Conservation (phyloP, 495 filamentous ascomycete species). For the Glutinoglossum americanum region DNA sequence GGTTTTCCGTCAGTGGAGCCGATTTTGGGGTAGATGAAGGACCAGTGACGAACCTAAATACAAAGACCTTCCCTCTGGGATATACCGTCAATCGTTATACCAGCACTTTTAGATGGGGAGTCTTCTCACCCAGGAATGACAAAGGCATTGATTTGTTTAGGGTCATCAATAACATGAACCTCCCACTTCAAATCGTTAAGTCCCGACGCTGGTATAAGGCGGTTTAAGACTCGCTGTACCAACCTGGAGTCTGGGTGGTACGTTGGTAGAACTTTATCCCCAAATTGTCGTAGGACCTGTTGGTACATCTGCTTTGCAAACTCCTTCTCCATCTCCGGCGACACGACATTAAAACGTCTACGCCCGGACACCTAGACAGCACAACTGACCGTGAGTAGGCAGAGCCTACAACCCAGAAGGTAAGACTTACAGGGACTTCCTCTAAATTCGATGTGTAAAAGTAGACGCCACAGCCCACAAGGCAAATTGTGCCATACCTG, state of each 20-base stretch:
- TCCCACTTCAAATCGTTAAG: constrained; percentile 51
- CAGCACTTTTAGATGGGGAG: background rate
- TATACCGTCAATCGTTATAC: background rate
- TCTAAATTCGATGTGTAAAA: constrained; percentile 61
- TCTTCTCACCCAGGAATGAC: constrained; percentile 50
- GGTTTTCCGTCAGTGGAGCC: background rate
- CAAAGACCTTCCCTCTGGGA: constrained; percentile 66
- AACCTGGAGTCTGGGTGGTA: constrained; percentile 26
- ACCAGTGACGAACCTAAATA: constrained; percentile 37
- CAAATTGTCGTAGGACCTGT: constrained; percentile 26
- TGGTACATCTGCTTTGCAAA: constrained; percentile 31
- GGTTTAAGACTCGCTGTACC: constrained; percentile 47
- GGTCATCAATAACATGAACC: constrained; percentile 62
- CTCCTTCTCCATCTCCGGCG: constrained; percentile 28
- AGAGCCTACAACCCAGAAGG: background rate
- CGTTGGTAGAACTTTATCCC: constrained; percentile 26
- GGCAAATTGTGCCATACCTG: constrained; percentile 11
- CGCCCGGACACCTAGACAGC: constrained; percentile 38
- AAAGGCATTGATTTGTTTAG: constrained; percentile 51
- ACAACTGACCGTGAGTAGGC: background rate
- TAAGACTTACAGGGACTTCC: constrained; percentile 37
- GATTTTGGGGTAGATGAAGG: background rate
- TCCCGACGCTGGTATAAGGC: constrained; percentile 47
- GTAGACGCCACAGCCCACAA: constrained; percentile 16
- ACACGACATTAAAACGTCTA: constrained; percentile 60